Evolutionary conservation across 805 yeast genomes (phyloP).

Genomic region (Clavispora fructus): DNA sequence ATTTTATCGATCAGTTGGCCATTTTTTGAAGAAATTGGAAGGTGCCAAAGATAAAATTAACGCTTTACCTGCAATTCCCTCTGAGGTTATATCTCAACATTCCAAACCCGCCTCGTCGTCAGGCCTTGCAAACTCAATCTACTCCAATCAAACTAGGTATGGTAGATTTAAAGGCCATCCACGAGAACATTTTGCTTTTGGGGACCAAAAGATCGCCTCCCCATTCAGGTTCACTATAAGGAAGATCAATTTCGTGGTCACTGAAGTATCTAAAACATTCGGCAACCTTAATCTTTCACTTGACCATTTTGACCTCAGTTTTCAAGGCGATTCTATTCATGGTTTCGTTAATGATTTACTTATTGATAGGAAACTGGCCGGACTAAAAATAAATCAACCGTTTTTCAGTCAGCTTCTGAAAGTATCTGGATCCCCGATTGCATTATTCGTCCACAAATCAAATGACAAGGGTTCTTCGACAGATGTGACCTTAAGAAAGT

Average conservation of each 20-base stretch:
- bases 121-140: slow-evolving; percentile 2
- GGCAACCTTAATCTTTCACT: slow-evolving; percentile 20
- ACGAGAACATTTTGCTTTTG: slow-evolving; percentile 2
- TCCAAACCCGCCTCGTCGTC: neutral
- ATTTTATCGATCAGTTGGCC: neutral
- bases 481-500: slow-evolving; percentile 43
- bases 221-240: slow-evolving; percentile 25
- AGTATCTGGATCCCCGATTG: slow-evolving; percentile 16
- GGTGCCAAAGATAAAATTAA: neutral
- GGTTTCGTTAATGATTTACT: slow-evolving; percentile 19
- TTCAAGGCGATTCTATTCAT: slow-evolving; percentile 16
- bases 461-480: slow-evolving; percentile 27
- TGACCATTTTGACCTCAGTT: slow-evolving; percentile 12
- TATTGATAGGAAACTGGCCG: slow-evolving; percentile 6
- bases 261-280: slow-evolving; percentile 17
- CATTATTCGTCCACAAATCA: slow-evolving; percentile 17
- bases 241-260: slow-evolving; percentile 14
- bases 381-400: slow-evolving; percentile 7
- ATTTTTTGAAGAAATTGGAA: neutral
- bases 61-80: neutral
- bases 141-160: slow-evolving; percentile 7
- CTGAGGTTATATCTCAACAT: neutral
- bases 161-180: slow-evolving; percentile 5
- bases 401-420: slow-evolving; percentile 20
- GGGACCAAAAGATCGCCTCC: slow-evolving; percentile 21